phyloP scores from a whole-genome alignment of 2,329 filamentous ascomycete genomes.

The Ceratocystis colombiana region DNA sequence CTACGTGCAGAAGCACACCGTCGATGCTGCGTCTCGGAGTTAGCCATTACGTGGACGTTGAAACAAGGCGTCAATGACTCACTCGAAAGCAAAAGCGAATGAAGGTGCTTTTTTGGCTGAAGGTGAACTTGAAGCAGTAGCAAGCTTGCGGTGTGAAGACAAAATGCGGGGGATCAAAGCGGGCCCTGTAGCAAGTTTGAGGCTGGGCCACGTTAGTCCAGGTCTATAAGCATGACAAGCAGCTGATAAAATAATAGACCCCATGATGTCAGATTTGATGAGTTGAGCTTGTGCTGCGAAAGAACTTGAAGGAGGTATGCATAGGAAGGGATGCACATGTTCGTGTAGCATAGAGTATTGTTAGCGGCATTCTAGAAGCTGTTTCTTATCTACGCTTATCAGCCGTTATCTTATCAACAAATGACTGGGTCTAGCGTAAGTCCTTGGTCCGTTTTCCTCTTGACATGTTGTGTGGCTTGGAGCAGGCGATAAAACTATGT shows the following conservation, averaged over 20 bases:
- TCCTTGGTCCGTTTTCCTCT: no score
- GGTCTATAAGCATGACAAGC: not conserved
- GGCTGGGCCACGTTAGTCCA: not conserved
- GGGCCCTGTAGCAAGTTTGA: not conserved
- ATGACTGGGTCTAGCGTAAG: not conserved
- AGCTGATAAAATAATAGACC: not conserved
- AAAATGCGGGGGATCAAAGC: not conserved
- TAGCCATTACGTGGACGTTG: not conserved
- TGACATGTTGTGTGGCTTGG: no score
- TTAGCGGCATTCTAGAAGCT: constrained; percentile 12
- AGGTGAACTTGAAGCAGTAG: constrained; percentile 4
- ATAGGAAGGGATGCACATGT: not conserved
- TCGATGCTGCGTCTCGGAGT: constrained; percentile 55
- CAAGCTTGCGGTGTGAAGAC: not conserved
- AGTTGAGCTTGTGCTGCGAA: not conserved
- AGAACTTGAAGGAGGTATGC: not conserved
- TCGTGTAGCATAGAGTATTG: not conserved
- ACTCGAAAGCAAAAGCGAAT: constrained; percentile 37
- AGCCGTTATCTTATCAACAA: not conserved
- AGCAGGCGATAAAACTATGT: no score
- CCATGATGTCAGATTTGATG: not conserved
- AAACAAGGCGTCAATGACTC: constrained; percentile 25
- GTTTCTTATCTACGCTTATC: not conserved
- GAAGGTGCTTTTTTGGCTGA: constrained; percentile 27
- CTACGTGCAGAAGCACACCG: constrained; percentile 81